Conservation (phyloP, 2,329 filamentous ascomycete genomes). For the Clarireedia hainanense region DNA sequence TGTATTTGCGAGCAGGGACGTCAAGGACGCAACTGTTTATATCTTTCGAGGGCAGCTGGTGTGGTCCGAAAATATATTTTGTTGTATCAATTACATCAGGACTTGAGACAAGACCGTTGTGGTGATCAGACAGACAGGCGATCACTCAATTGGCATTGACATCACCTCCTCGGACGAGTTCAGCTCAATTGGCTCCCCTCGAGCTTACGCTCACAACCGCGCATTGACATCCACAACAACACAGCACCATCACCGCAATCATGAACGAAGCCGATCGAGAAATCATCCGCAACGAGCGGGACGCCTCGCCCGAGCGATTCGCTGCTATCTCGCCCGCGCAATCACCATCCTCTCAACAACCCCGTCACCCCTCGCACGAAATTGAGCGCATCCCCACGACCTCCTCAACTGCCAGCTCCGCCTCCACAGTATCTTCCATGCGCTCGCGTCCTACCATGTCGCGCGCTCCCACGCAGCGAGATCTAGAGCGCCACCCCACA, state of each 20-base stretch:
- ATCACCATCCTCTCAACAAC: conserved; percentile 9
- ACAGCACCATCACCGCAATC: conserved; percentile 1
- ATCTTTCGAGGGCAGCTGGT: no score
- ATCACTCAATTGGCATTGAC: no score
- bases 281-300: conserved; percentile 36
- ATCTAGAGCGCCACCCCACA: conserved; percentile 63
- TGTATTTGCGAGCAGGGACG: no score
- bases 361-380: conserved; percentile 36
- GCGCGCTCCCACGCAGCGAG: conserved; percentile 54
- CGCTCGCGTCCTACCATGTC: conserved; percentile 43
- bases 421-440: conserved; percentile 23
- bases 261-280: conserved; percentile 26
- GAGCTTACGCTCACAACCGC: neutral
- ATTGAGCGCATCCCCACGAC: conserved; percentile 53
- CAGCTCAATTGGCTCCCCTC: no score
- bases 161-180: no score
- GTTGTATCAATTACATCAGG: no score
- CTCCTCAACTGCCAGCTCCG: conserved; percentile 36
- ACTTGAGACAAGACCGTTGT: no score
- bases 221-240: neutral
- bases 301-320: conserved; percentile 39
- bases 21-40: no score
- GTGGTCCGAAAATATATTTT: no score
- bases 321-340: conserved; percentile 9
- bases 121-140: no score